These are phyloP conservation scores for Kingdonia uniflora DNA, from an alignment of 164 flowering plant genomes.

Conservation along the genomic window DNA sequence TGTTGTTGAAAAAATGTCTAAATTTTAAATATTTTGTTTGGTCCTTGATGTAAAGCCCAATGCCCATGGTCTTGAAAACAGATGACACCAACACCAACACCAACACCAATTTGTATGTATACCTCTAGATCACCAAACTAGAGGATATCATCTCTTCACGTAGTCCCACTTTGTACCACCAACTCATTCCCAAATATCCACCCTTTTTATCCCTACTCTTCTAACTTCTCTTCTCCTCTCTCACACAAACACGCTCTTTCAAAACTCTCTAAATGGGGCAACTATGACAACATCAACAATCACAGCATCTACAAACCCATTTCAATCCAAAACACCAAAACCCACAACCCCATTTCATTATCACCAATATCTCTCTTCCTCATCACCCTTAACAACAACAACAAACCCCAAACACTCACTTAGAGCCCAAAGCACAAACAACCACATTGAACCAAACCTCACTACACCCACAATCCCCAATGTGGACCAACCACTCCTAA, in stretches of 20 bases:
- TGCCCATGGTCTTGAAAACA: too few relatives aligned
- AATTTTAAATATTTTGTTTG: too few relatives aligned
- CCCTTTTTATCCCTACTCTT: background rate
- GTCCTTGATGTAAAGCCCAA: too few relatives aligned
- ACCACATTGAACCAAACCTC: constrained; percentile 16
- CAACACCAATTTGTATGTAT: background rate
- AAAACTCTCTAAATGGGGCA: background rate
- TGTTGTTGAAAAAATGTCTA: too few relatives aligned
- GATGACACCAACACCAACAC: background rate
- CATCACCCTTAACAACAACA: constrained; percentile 4
- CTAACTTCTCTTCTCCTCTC: background rate
- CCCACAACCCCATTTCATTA: constrained; percentile 5
- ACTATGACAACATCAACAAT: background rate
- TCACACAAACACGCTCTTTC: constrained; percentile 11
- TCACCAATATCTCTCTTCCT: constrained; percentile 7
- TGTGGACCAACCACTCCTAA: constrained; percentile 32
- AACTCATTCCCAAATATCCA: background rate
- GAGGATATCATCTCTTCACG: constrained; percentile 11
- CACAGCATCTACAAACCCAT: constrained; percentile 23
- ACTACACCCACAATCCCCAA: constrained; percentile 10
- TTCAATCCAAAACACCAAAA: constrained; percentile 16
- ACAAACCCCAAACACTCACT: constrained; percentile 14
- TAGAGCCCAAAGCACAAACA: constrained; percentile 17
- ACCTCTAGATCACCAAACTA: background rate
- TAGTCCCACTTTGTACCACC: background rate